Evolutionary conservation across 1,284 basidiomycete species (phyloP).

Genomic region (Trametes polyzona): DNA sequence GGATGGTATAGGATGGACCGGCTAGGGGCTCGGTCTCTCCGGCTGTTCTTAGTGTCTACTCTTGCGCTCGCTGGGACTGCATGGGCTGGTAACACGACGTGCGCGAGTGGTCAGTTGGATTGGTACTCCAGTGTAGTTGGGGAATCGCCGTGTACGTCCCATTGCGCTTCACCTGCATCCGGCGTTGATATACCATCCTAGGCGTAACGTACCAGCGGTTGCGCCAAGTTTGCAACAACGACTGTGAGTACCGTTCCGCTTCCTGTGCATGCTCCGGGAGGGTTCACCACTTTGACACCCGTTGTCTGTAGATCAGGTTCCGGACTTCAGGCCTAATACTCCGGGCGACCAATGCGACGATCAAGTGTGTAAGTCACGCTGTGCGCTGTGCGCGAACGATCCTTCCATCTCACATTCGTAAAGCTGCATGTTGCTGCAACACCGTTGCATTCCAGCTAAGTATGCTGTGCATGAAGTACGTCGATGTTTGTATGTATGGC

Average conservation of each 20-base stretch:
- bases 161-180: background rate
- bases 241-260: background rate
- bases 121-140: slow-evolving; percentile 25
- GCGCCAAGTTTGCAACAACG: slow-evolving; percentile 11
- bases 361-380: slow-evolving; percentile 18
- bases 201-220: slow-evolving; percentile 14
- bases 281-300: background rate
- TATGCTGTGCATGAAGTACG: slow-evolving; percentile 31
- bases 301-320: background rate
- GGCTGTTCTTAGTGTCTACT: background rate
- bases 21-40: background rate
- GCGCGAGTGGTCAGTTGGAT: slow-evolving; percentile 20
- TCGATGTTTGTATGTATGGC: background rate
- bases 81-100: slow-evolving; percentile 21
- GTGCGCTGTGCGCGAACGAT: no score
- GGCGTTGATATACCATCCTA: background rate
- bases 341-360: slow-evolving; percentile 26
- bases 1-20: background rate
- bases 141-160: slow-evolving; percentile 21
- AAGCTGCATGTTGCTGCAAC: slow-evolving; percentile 29
- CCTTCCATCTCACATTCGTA: background rate
- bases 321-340: slow-evolving; percentile 10
- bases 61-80: background rate
- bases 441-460: slow-evolving; percentile 25
- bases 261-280: background rate